Evolutionary conservation across 164 flowering plant genomes (phyloP), one percentile per base, ranked within the genome.

Genomic region (Tinospora cordifolia): DNA sequence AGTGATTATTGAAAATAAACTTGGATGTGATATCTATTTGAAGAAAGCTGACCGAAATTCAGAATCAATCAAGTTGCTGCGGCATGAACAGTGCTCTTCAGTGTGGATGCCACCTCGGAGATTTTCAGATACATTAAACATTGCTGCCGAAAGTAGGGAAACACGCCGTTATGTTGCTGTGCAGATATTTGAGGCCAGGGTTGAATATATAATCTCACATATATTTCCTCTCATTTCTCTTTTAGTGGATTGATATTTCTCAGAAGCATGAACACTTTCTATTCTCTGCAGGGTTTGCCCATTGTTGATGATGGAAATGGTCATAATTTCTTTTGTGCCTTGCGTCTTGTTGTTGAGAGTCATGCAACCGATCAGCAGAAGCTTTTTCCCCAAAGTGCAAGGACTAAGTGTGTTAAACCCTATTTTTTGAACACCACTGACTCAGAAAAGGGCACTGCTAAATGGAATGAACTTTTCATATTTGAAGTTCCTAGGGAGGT

Each of bases 401-500:
- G 99, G 80, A 95, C 99, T 36, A 91, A 86, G 80, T 90, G 96
- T 79, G 88, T 88, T 14, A 88, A 87, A 78, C 97, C 99, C 67
- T 51, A 68, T 13, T 54, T 86, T 59, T 70, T 79, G 47, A 76
- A 78, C 67, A 59, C 17, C 36, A 68, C 70, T 73, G 80, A 75
- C 59, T 14, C 72, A 38, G 76, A 72, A 70, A 80, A 84, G 77
- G 93, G 87, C 71, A 82, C 72, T 47, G 96, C 88, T 22, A 84
- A 78, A 71, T 95, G 99, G 99, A 89, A 90, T 87, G 99, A 95
- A 81, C 84, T 95, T 59, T 92, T 95, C 76, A 83, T 95, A 60
- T 91, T 94, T 80, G 99, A 95, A 87, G 83, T 95, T 78, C 97
- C 99, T 67, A 71, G 81, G 27, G 90, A 88, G 98, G 99, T 92